Evolutionary conservation across 179 eudicot genomes (phyloP).

Genomic region (Spergularia azorica): DNA sequence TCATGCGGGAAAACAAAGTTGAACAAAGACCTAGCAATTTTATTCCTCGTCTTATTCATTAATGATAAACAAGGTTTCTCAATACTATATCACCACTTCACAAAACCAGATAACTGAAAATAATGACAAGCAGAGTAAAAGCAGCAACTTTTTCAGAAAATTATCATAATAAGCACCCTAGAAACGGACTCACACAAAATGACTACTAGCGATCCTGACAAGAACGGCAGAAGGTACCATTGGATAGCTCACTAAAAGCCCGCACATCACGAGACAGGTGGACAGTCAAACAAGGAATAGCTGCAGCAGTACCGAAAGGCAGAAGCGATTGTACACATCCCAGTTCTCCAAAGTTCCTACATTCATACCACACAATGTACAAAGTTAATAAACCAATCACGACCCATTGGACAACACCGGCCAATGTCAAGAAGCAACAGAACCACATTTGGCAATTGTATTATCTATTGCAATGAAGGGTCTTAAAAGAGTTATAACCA

Average conservation of each 20-base stretch:
- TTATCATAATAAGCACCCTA: constrained; percentile 28
- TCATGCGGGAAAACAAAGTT: not conserved
- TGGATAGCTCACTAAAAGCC: constrained; percentile 80
- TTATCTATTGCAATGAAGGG: not conserved
- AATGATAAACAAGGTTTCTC: not conserved
- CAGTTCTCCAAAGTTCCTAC: constrained; percentile 69
- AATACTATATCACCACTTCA: constrained; percentile 3
- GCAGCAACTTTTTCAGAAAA: not conserved
- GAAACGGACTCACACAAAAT: constrained; percentile 78
- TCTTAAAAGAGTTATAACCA: not conserved
- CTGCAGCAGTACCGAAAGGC: constrained; percentile 50
- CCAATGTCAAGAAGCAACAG: not conserved
- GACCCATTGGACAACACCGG: not conserved
- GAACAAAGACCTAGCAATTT: not conserved
- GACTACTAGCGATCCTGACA: constrained; percentile 94
- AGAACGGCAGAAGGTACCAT: constrained; percentile 93
- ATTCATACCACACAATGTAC: not conserved
- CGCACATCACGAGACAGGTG: constrained; percentile 52
- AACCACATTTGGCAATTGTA: not conserved
- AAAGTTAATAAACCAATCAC: not conserved
- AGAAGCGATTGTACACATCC: constrained; percentile 75
- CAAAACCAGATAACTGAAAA: not conserved
- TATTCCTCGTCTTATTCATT: not conserved
- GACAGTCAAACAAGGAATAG: constrained; percentile 50
- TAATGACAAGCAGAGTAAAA: too few species aligned